Evolutionary conservation across 345 rosid species (phyloP).

Genomic region (Rhodamnia argentea): DNA sequence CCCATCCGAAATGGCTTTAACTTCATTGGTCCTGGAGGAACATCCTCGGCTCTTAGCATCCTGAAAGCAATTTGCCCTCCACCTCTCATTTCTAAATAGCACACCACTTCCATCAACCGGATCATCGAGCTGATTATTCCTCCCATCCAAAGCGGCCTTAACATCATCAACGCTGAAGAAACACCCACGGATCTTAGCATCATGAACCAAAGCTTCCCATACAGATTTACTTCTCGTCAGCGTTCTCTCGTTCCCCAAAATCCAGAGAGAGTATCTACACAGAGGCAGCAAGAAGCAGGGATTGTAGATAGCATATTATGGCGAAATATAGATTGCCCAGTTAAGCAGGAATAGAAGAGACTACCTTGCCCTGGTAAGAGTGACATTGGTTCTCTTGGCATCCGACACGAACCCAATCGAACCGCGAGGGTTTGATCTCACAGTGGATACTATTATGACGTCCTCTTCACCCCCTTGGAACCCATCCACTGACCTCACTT

Average conservation of each 20-base stretch:
- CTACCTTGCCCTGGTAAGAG: constrained; percentile 27
- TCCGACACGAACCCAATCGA: constrained; percentile 14
- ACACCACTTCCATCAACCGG: constrained; percentile 2
- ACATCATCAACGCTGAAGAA: background rate
- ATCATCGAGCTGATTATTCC: constrained; percentile 13
- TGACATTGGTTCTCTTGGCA: constrained; percentile 12
- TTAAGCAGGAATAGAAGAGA: background rate
- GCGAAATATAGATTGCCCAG: background rate
- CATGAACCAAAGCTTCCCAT: constrained; percentile 8
- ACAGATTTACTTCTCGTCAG: constrained; percentile 1
- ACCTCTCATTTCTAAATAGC: background rate
- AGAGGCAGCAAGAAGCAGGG: background rate
- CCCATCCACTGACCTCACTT: constrained; percentile 15
- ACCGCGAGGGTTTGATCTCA: constrained; percentile 8
- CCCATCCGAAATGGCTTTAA: too few relatives aligned
- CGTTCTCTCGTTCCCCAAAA: constrained; percentile 12
- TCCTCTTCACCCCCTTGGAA: constrained; percentile 23
- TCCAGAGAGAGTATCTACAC: constrained; percentile 20
- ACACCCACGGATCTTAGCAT: background rate
- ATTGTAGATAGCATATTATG: background rate
- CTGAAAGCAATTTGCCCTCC: background rate
- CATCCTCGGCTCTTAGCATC: background rate
- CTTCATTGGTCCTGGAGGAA: too few relatives aligned
- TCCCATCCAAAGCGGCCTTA: background rate
- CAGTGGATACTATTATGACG: constrained; percentile 13